Conservation (phyloP, 2,329 filamentous ascomycete genomes). For the Exutisphaerella laricina region DNA sequence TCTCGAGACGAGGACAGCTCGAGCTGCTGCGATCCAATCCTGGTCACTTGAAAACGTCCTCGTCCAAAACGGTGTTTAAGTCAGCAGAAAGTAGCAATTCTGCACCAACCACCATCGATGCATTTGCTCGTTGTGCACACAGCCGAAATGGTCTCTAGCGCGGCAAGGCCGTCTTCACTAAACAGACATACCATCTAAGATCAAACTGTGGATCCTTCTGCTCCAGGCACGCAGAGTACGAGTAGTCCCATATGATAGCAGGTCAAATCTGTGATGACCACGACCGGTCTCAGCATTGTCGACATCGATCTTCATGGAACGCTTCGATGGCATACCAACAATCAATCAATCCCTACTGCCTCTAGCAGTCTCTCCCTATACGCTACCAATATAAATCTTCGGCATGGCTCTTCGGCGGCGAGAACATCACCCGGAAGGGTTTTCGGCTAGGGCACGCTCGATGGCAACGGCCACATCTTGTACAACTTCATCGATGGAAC, state of each 20-base stretch:
- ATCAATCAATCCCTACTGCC: conserved; percentile 52
- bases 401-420: conserved; percentile 52
- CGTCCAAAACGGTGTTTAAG: too few species aligned
- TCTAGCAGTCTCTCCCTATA: conserved; percentile 46
- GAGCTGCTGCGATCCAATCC: too few species aligned
- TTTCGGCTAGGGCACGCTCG: conserved; percentile 49
- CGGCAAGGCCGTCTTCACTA: conserved; percentile 13
- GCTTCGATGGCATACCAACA: conserved; percentile 40
- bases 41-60: too few species aligned
- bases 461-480: conserved; percentile 57
- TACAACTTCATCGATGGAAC: conserved; percentile 42
- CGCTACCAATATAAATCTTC: conserved; percentile 53
- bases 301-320: conserved; percentile 47
- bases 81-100: too few species aligned
- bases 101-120: conserved; percentile 47
- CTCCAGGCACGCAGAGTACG: too few species aligned
- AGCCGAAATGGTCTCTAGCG: conserved; percentile 32
- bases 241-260: too few species aligned
- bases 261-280: conserved; percentile 48
- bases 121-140: conserved; percentile 46
- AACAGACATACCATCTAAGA: conserved; percentile 15
- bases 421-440: conserved; percentile 47
- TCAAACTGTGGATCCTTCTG: too few species aligned
- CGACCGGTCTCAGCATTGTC: conserved; percentile 42
- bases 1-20: too few species aligned